phyloP scores from a whole-genome alignment of 352 stramenopile species.

The Elongisporangium prolatum region DNA sequence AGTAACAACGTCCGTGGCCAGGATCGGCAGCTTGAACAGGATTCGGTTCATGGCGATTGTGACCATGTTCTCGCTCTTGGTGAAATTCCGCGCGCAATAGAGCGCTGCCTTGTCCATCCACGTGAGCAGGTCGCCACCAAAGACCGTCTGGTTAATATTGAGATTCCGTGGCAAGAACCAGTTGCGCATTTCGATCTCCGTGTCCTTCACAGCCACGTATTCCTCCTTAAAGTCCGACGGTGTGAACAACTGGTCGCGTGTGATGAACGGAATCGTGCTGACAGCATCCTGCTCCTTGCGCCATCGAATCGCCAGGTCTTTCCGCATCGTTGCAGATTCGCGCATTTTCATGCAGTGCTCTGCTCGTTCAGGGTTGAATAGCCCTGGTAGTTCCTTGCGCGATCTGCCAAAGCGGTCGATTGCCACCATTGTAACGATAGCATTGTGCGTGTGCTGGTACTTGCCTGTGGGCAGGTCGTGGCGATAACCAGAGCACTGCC shows the following conservation, averaged over 20 bases:
- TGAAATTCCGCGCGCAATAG: constrained; percentile 52
- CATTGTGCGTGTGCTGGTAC: constrained; percentile 25
- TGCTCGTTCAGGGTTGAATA: constrained; percentile 16
- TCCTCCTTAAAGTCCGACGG: constrained; percentile 9
- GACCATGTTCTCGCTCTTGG: constrained; percentile 50
- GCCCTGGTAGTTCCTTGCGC: constrained; percentile 15
- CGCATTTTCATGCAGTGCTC: constrained; percentile 13
- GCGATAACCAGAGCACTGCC: constrained; percentile 8
- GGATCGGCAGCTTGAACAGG: constrained; percentile 44
- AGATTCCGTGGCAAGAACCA: constrained; percentile 46
- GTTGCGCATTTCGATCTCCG: constrained; percentile 40
- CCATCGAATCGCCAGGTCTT: constrained; percentile 21
- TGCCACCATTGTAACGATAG: constrained; percentile 38
- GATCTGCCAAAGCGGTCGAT: constrained; percentile 27
- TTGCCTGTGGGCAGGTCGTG: constrained; percentile 18
- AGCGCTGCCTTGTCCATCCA: constrained; percentile 55
- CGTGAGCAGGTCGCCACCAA: constrained; percentile 42
- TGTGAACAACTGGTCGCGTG: constrained; percentile 12
- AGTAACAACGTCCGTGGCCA: constrained; percentile 34
- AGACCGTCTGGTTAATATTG: constrained; percentile 49
- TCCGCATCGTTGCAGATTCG: constrained; percentile 12
- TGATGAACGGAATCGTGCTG: constrained; percentile 15
- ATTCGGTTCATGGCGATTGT: constrained; percentile 42
- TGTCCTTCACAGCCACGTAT: constrained; percentile 25
- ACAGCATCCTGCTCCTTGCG: constrained; percentile 17